Percentiles rank a stretch among this genome's conserved stretches.
phyloP scores from a whole-genome alignment of 176 grass and related monocot genomes.

The Ananas comosus region DNA sequence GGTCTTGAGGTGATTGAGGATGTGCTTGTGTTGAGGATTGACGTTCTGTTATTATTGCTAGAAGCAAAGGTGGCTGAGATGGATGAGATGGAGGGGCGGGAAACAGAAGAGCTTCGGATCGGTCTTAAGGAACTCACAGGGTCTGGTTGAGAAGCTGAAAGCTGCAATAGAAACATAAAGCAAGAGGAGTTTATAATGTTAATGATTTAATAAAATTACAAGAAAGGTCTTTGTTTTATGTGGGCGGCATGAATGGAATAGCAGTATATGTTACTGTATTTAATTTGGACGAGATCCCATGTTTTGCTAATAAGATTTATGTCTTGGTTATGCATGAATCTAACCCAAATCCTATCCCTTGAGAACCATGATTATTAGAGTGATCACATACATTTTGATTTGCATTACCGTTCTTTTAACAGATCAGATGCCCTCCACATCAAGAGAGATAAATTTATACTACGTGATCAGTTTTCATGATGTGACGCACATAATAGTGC shows the following conservation, averaged over 20 bases:
- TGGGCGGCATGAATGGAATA: no score
- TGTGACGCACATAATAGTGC: no score
- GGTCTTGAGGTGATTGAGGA: conserved; percentile 56
- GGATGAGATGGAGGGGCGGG: conserved; percentile 39
- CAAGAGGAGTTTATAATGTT: conserved; percentile 19
- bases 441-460: background rate
- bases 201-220: background rate
- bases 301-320: no score
- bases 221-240: conserved; percentile 1
- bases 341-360: background rate
- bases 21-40: conserved; percentile 53
- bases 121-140: conserved; percentile 47
- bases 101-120: conserved; percentile 69
- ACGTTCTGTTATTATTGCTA: conserved; percentile 46
- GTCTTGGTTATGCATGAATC: background rate
- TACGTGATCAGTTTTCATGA: background rate
- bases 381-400: background rate
- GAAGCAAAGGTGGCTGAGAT: conserved; percentile 19
- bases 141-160: conserved; percentile 52
- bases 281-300: no score
- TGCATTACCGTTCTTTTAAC: background rate
- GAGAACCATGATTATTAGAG: background rate
- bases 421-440: background rate
- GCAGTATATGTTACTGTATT: no score
- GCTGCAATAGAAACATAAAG: conserved; percentile 45